A percentile compares a stretch with the other conserved stretches of the same genome.
Conservation (phyloP, 2,329 filamentous ascomycete genomes). For the Chaetothyriales sp. region DNA sequence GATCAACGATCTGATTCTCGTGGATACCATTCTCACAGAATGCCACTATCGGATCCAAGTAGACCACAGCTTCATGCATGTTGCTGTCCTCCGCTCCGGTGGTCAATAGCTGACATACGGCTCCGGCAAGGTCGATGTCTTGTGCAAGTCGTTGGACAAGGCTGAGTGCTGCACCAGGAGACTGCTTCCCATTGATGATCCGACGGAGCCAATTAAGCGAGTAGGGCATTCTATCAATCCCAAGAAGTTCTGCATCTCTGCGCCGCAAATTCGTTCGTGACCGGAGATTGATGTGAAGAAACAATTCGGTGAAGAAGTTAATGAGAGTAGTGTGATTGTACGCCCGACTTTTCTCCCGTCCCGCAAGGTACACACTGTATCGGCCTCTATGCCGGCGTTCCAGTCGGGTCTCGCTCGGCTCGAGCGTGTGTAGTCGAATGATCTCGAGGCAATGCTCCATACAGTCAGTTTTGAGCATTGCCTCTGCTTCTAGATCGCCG, state of each 20-base stretch:
- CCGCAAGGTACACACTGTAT: constrained; percentile 34
- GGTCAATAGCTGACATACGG: constrained; percentile 35
- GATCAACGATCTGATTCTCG: constrained; percentile 24
- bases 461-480: constrained; percentile 49
- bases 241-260: constrained; percentile 7
- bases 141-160: constrained; percentile 47
- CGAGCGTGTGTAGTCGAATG: constrained; percentile 34
- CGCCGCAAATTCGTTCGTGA: constrained; percentile 27
- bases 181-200: constrained; percentile 50
- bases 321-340: constrained; percentile 32
- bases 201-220: constrained; percentile 49
- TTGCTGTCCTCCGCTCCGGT: constrained; percentile 38
- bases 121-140: constrained; percentile 37
- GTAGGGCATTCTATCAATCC: constrained; percentile 7
- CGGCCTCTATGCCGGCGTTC: constrained; percentile 7
- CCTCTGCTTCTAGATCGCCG: constrained; percentile 43
- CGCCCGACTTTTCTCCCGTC: constrained; percentile 34
- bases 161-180: constrained; percentile 35
- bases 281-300: constrained; percentile 22
- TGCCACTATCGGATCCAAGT: constrained; percentile 42
- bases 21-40: constrained; percentile 37
- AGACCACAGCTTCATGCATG: constrained; percentile 44
- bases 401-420: constrained; percentile 6
- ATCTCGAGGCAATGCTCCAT: constrained; percentile 46
- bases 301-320: constrained; percentile 27